phyloP scores from a whole-genome alignment of 2,329 filamentous ascomycete genomes.

The Acarospora socialis region DNA sequence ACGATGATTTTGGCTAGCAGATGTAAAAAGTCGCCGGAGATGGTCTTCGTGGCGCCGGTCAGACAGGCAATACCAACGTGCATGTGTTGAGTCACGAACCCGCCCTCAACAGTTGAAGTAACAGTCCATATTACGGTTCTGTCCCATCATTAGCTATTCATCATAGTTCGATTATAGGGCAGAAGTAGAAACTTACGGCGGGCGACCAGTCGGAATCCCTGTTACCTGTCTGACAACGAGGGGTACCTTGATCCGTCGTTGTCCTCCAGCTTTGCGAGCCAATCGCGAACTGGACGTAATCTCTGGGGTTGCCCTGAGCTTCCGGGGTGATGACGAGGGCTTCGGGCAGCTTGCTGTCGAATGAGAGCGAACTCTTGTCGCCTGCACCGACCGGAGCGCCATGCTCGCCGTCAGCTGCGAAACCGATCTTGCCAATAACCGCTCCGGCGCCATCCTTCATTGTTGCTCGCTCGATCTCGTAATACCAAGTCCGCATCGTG shows the following conservation, averaged over 20 bases:
- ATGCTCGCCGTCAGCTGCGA: too few relatives aligned
- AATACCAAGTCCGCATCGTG: neutral
- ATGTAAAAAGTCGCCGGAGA: too few relatives aligned
- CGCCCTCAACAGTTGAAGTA: constrained; percentile 4
- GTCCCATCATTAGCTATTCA: constrained; percentile 2
- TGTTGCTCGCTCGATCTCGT: neutral
- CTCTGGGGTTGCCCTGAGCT: constrained; percentile 5
- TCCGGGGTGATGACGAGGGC: constrained; percentile 4
- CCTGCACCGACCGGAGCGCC: constrained; percentile 2
- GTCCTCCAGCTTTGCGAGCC: constrained; percentile 1
- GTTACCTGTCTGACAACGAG: constrained; percentile 3
- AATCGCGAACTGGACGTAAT: constrained; percentile 6
- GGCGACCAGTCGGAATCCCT: neutral
- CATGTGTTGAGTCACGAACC: too few relatives aligned
- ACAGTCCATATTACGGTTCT: constrained; percentile 6
- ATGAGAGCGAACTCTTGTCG: constrained; percentile 1
- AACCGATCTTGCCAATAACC: constrained; percentile 2
- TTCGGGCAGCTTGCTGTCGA: constrained; percentile 1
- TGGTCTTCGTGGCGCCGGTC: too few relatives aligned
- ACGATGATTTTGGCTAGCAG: too few relatives aligned
- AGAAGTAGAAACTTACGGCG: constrained; percentile 1
- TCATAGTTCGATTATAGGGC: constrained; percentile 1
- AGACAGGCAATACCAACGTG: too few relatives aligned
- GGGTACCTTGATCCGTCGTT: neutral
- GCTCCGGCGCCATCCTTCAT: constrained; percentile 3